Percentiles rank a stretch among this genome's conserved stretches.
These are phyloP conservation scores for Arthrobotrys sinensis DNA, from an alignment of 2,329 filamentous ascomycete species.

Conservation along the genomic window DNA sequence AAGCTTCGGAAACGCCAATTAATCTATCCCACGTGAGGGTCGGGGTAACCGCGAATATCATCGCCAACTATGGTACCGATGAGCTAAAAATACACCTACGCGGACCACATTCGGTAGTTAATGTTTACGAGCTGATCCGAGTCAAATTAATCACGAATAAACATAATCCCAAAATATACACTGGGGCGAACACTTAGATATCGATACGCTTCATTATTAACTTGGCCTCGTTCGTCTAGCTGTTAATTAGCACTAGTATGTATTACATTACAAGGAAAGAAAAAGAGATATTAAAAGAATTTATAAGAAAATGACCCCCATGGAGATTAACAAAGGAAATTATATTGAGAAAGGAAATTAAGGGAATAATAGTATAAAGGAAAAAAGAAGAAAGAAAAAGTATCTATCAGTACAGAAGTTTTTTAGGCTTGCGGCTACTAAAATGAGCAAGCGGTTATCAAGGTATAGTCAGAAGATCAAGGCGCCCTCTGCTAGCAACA, in stretches of 20 bases:
- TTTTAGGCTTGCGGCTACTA: constrained; percentile 16
- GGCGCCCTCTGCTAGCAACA: constrained; percentile 36
- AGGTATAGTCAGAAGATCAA: constrained; percentile 41
- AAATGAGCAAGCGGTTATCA: constrained; percentile 25
- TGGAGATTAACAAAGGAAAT: constrained; percentile 50
- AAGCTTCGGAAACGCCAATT: neutral
- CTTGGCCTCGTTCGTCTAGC: constrained; percentile 40
- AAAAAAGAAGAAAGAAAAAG: constrained; percentile 29
- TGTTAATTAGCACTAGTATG: constrained; percentile 46
- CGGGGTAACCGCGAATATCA: neutral
- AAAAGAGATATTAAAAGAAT: constrained; percentile 33
- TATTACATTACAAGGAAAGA: constrained; percentile 48
- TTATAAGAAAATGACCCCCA: constrained; percentile 40
- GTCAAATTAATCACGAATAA: neutral
- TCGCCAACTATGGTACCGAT: neutral
- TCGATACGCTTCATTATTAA: constrained; percentile 42
- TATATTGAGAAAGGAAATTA: constrained; percentile 25
- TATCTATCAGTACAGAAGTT: constrained; percentile 30
- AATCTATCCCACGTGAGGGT: constrained; percentile 1
- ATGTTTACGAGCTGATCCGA: neutral
- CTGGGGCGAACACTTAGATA: neutral
- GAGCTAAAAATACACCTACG: neutral
- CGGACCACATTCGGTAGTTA: no score
- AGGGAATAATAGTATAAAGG: constrained; percentile 29
- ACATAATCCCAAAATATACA: neutral